These are phyloP conservation scores for Chimonanthus salicifolius DNA, from an alignment of 164 flowering plant genomes.

Conservation along the genomic window DNA sequence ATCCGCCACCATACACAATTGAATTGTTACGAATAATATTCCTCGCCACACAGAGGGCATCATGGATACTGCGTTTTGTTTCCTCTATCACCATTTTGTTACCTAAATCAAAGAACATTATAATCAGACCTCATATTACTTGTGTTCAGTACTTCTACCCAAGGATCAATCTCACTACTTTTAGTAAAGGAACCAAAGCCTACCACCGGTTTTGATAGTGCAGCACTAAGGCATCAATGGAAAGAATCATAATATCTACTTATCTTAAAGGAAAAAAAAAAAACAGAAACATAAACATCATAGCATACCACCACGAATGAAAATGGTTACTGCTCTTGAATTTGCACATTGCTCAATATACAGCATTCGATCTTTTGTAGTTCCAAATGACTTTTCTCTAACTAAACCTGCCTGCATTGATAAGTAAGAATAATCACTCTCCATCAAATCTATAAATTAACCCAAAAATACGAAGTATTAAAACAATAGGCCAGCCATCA, in stretches of 20 bases:
- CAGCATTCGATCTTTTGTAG: conserved; percentile 94
- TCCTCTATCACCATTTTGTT: conserved; percentile 99
- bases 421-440: background rate
- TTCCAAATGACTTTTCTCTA: conserved; percentile 91
- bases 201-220: too few species aligned
- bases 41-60: conserved; percentile 96
- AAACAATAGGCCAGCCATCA: background rate
- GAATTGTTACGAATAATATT: conserved; percentile 90
- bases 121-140: too few species aligned
- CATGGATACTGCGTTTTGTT: conserved; percentile 95
- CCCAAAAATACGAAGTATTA: background rate
- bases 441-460: background rate
- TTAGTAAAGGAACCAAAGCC: too few species aligned
- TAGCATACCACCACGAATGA: conserved; percentile 83
- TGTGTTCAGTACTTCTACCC: too few species aligned
- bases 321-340: conserved; percentile 85
- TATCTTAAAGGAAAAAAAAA: background rate
- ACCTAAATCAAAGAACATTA: conserved; percentile 37
- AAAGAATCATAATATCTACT: background rate
- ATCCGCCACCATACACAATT: conserved; percentile 97
- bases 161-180: too few species aligned
- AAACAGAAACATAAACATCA: background rate
- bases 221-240: too few species aligned
- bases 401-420: conserved; percentile 82
- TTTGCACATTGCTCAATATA: conserved; percentile 98